Percentiles rank a stretch among this genome's conserved stretches.
Evolutionary conservation across 805 yeast genomes (phyloP).

Genomic region (Spencermartinsiella europaea): DNA sequence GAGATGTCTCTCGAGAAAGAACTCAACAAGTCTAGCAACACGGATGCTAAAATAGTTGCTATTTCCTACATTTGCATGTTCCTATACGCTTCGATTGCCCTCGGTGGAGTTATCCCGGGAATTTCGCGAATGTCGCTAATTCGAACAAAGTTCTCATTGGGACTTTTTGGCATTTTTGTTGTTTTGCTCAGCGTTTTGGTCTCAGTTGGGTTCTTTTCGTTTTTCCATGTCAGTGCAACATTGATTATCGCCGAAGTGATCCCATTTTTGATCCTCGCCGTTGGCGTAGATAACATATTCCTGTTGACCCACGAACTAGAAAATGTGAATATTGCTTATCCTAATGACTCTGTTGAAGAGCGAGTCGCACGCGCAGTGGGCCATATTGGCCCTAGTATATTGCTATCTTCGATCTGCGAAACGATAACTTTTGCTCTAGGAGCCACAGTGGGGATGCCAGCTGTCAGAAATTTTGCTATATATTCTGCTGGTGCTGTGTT

Average conservation of each 20-base stretch:
- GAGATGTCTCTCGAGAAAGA: conserved; percentile 83
- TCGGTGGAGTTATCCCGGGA: conserved; percentile 56
- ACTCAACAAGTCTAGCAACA: conserved; percentile 71
- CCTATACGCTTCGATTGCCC: conserved; percentile 75
- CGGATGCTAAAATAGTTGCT: conserved; percentile 65
- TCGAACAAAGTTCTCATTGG: conserved; percentile 65
- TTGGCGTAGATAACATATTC: conserved; percentile 95
- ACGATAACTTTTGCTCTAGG: conserved; percentile 76
- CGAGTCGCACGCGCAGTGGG: conserved; percentile 62
- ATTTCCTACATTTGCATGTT: conserved; percentile 84
- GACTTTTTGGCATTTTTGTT: conserved; percentile 76
- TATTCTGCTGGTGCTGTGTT: conserved; percentile 85
- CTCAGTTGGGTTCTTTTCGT: conserved; percentile 75
- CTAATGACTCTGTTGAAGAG: conserved; percentile 47
- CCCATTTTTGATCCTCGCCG: conserved; percentile 86
- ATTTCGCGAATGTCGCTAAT: conserved; percentile 29
- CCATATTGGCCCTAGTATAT: conserved; percentile 80
- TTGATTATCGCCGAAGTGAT: conserved; percentile 94
- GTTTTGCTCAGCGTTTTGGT: conserved; percentile 76
- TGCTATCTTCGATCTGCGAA: conserved; percentile 73
- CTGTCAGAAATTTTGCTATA: conserved; percentile 87
- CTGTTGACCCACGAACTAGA: conserved; percentile 76
- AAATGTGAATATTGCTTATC: conserved; percentile 43
- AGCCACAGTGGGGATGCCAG: conserved; percentile 86
- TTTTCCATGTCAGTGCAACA: conserved; percentile 77